Conservation (phyloP, 345 rosid genomes). For the Gossypium anomalum region DNA sequence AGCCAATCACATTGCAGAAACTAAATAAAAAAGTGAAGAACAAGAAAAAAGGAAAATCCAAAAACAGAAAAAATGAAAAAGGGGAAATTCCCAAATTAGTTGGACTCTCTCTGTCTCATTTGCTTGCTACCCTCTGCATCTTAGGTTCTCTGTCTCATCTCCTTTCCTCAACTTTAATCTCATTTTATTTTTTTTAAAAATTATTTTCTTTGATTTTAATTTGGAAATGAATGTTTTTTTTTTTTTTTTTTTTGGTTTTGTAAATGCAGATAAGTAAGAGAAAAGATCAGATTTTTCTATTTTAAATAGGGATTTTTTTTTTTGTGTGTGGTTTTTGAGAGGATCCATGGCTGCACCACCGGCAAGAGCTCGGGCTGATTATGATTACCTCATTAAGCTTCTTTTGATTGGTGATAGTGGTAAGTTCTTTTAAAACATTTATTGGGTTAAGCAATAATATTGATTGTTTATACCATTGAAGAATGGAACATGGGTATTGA, state of each 20-base stretch:
- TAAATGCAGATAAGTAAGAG: conserved; percentile 16
- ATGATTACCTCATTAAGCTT: conserved; percentile 76
- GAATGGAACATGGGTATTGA: background rate
- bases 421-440: conserved; percentile 8
- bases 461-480: background rate
- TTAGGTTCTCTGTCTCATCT: conserved; percentile 9
- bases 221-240: background rate
- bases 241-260: background rate
- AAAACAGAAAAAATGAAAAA: background rate
- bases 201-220: background rate
- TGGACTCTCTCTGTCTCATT: conserved; percentile 10
- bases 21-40: conserved; percentile 8
- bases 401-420: conserved; percentile 79
- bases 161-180: background rate
- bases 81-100: conserved; percentile 6
- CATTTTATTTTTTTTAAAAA: background rate
- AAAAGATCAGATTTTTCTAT: background rate
- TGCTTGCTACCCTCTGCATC: conserved; percentile 10
- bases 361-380: conserved; percentile 68
- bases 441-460: background rate
- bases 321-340: background rate
- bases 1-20: background rate
- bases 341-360: conserved; percentile 72
- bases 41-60: background rate
- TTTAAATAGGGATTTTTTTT: background rate